Base-by-base conservation (phyloP, 1,139 yeast genomes). In the Arxiozyma telluris region DNA sequence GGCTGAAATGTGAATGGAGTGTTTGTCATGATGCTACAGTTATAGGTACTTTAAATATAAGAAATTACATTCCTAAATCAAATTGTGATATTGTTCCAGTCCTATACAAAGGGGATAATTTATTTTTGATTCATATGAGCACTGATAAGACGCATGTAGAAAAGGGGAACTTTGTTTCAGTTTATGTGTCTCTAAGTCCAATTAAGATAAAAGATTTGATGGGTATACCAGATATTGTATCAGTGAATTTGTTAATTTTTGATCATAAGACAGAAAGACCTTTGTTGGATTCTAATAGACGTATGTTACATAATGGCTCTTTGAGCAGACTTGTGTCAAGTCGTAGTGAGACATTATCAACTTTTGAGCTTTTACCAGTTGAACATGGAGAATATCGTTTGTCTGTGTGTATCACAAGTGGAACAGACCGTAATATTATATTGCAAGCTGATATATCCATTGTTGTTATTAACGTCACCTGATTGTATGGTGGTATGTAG, bases 1-100 rank as follows among this genome's bases (percentile, higher is more conserved):
- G 75, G 34, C 62, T 93, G 17, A 67, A 70, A 3, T 96, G 96
- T 1, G 60, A 68, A 1, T 91, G 98, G 98, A 65, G 52, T 12
- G 50, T 61, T 23, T 50, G 59, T 9, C 59, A 58, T 18, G 61
- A 58, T 27, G 44, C 44, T 9, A 38, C 55, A 8, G 52, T 55
- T 1, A 50, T 30, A 15, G 71, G 71, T 5, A 27, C 50, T 1
- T 62, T 67, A 11, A 60, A 63, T 44, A 64, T 65, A 42, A 57
- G 65, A 17, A 64, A 64, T 41, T 66, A 59, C 49, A 46, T 67
- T 17, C 62, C 60, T 17, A 64, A 59, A 38, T 57, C 66, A 41
- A 67, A 62, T 41, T 46, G 59, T 4, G 58, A 57, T 30, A 59
- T 62, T 55, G 59, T 65, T 7, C 53, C 61, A 3, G 56, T 55